Conservation (phyloP, 768 basidiomycete species). For the Harrya chromipes region DNA sequence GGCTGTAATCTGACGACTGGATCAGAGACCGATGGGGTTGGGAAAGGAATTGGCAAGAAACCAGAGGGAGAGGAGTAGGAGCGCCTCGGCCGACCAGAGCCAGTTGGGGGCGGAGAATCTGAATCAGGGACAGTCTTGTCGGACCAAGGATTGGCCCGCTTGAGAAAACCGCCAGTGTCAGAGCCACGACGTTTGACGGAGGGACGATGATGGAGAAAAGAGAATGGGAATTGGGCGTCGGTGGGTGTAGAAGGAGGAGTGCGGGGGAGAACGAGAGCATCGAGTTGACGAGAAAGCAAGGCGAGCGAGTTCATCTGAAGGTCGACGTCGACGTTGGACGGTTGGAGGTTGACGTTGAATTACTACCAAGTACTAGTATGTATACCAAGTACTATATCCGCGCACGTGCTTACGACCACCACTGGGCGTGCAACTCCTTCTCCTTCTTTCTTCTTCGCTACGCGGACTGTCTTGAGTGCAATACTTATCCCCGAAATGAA, state of each 20-base stretch:
- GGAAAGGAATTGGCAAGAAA: conserved; percentile 39
- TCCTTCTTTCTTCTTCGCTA: too few relatives aligned
- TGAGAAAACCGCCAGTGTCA: conserved; percentile 32
- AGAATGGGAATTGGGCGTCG: conserved; percentile 31
- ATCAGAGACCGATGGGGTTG: conserved; percentile 31
- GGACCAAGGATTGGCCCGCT: conserved; percentile 56
- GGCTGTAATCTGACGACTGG: conserved; percentile 35
- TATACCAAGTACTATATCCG: too few relatives aligned
- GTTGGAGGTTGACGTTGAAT: background rate
- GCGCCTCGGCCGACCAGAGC: conserved; percentile 44
- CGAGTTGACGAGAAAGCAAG: conserved; percentile 80
- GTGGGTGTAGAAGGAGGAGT: conserved; percentile 58
- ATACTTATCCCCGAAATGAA: conserved; percentile 7
- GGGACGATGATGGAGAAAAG: conserved; percentile 23
- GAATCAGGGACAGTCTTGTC: conserved; percentile 45
- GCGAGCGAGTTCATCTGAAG: conserved; percentile 75
- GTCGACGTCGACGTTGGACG: background rate
- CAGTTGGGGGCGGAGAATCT: conserved; percentile 3
- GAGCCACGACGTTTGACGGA: conserved; percentile 26
- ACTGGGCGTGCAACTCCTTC: too few relatives aligned
- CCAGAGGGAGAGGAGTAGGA: conserved; percentile 64
- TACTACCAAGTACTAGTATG: too few relatives aligned
- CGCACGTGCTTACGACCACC: too few relatives aligned
- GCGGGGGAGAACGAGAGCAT: conserved; percentile 62
- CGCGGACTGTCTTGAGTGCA: conserved; percentile 2